These are phyloP conservation scores for Boletus putidus DNA, from an alignment of 1,284 basidiomycete genomes.

Conservation along the genomic window DNA sequence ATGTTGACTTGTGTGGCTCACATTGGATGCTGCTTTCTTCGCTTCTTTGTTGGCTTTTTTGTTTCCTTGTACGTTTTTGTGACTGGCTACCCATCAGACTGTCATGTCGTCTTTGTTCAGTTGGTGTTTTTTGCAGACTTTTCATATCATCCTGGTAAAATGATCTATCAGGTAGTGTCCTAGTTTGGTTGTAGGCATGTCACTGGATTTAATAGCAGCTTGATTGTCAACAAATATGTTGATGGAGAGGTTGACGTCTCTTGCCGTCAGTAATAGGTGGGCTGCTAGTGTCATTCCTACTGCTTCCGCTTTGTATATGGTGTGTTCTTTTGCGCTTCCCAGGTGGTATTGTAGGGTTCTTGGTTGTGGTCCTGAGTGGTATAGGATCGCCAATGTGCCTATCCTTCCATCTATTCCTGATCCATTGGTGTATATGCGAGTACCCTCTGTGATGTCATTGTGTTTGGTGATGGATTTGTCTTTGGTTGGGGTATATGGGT, in stretches of 20 bases:
- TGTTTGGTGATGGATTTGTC: no score
- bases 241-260: neutral
- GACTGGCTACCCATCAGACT: neutral
- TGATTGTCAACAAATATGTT: neutral
- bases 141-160: neutral
- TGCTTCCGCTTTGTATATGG: neutral
- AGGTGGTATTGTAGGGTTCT: no score
- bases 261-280: neutral
- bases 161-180: neutral
- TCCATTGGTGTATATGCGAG: no score
- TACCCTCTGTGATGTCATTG: no score
- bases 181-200: neutral
- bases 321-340: neutral
- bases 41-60: neutral
- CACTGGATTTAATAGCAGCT: neutral
- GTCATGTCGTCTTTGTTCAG: neutral
- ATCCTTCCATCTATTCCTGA: no score
- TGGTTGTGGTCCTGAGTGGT: no score
- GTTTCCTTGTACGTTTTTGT: neutral
- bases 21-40: no score
- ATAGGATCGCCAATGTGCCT: no score
- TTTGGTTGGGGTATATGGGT: no score
- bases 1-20: no score
- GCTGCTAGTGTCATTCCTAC: neutral
- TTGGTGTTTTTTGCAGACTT: neutral